Conservation (phyloP, 805 yeast species). For the Diddensiella transvaalensis region DNA sequence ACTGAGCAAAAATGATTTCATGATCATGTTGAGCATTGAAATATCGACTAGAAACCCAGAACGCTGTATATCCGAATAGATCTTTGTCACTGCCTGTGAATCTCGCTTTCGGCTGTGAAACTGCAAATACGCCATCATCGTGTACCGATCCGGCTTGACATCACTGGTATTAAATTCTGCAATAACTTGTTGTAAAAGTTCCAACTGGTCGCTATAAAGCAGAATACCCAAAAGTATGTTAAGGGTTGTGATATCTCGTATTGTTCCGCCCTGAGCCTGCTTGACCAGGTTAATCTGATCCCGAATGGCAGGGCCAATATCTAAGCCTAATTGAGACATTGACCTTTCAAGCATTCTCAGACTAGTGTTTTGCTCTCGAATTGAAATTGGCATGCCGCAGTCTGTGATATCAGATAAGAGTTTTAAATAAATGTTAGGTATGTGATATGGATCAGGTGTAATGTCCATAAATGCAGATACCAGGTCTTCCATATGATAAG, state of each 20-base stretch:
- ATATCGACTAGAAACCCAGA: conserved; percentile 28
- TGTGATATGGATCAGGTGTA: conserved; percentile 1
- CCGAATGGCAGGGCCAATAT: conserved; percentile 6
- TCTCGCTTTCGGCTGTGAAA: conserved; percentile 19
- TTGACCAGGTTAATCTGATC: conserved; percentile 1
- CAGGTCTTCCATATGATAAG: conserved; percentile 34
- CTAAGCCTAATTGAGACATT: conserved; percentile 1
- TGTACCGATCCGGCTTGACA: conserved; percentile 32
- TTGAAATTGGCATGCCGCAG: conserved; percentile 31
- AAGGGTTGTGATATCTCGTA: conserved; percentile 23
- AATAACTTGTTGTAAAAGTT: conserved; percentile 20
- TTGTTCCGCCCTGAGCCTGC: conserved; percentile 11
- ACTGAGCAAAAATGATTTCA: conserved; percentile 23
- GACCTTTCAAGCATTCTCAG: conserved; percentile 23
- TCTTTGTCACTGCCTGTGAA: conserved; percentile 15
- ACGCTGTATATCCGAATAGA: conserved; percentile 20
- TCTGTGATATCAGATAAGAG: conserved; percentile 27
- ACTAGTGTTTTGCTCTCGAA: conserved; percentile 29
- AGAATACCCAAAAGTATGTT: conserved; percentile 33
- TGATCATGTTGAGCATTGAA: conserved; percentile 23
- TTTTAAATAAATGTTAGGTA: conserved; percentile 14
- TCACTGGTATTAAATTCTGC: conserved; percentile 9
- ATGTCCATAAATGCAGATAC: conserved; percentile 22
- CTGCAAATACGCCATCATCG: conserved; percentile 27
- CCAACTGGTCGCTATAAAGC: conserved; percentile 8